These are phyloP conservation scores for Bryoglossum gracile DNA, from an alignment of 495 filamentous ascomycete genomes.

Conservation along the genomic window DNA sequence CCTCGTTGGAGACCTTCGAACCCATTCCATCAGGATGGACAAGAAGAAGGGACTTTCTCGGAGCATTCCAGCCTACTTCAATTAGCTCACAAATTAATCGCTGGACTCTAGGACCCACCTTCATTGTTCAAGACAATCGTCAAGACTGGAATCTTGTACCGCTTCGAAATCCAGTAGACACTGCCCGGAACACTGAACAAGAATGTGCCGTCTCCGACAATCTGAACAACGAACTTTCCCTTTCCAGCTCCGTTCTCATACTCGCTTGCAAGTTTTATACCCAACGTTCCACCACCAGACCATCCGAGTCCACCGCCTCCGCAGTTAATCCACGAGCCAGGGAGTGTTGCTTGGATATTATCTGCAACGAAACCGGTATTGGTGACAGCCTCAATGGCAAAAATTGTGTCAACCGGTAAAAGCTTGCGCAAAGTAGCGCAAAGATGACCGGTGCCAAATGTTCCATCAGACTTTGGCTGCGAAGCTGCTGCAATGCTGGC, in stretches of 20 bases:
- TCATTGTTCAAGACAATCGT: conserved; percentile 94
- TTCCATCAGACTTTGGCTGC: conserved; percentile 50
- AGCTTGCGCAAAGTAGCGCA: conserved; percentile 53
- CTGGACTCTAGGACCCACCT: conserved; percentile 36
- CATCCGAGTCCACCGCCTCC: conserved; percentile 91
- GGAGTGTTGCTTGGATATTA: conserved; percentile 65
- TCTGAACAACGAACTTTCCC: conserved; percentile 82
- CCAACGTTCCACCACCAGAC: conserved; percentile 85
- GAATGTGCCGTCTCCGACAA: conserved; percentile 90
- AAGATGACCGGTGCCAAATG: conserved; percentile 65
- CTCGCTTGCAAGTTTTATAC: conserved; percentile 80
- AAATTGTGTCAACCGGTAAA: conserved; percentile 73
- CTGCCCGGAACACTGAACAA: conserved; percentile 83
- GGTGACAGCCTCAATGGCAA: conserved; percentile 83
- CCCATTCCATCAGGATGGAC: conserved; percentile 80
- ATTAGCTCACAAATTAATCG: conserved; percentile 1
- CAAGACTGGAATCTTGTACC: conserved; percentile 82
- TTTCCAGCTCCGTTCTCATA: conserved; percentile 48
- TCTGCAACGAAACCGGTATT: conserved; percentile 73
- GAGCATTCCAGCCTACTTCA: conserved; percentile 75
- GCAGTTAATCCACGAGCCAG: conserved; percentile 87
- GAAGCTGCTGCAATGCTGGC: conserved; percentile 50
- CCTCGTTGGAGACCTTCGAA: conserved; percentile 70
- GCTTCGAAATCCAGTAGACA: conserved; percentile 85
- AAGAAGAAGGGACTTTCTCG: conserved; percentile 63